A percentile compares a stretch with the other conserved stretches of the same genome.
Evolutionary conservation across 495 filamentous ascomycete species (phyloP).

Genomic region (Pyrenula massariospora): DNA sequence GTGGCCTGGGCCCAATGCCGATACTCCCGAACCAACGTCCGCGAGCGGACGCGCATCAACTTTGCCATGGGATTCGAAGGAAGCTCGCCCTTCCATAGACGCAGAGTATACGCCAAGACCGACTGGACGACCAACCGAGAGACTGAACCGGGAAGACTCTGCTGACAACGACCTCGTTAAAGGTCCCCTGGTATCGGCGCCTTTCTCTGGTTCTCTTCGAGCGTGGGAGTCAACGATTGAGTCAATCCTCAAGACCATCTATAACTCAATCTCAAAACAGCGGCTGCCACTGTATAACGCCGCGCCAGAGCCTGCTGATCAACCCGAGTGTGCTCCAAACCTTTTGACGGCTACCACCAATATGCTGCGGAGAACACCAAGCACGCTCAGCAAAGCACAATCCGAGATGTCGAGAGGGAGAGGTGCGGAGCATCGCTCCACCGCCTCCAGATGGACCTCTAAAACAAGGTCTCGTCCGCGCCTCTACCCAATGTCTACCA

Average conservation of each 20-base stretch:
- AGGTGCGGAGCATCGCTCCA: conserved; percentile 51
- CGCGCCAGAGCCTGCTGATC: conserved; percentile 25
- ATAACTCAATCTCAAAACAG: conserved; percentile 74
- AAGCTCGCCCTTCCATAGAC: conserved; percentile 8
- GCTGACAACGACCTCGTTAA: conserved; percentile 12
- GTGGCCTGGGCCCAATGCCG: conserved; percentile 13
- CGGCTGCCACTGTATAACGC: conserved; percentile 72
- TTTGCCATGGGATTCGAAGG: conserved; percentile 14
- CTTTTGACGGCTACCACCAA: conserved; percentile 31
- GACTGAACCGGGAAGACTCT: conserved; percentile 14
- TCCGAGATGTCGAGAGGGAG: conserved; percentile 63
- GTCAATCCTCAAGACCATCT: conserved; percentile 82
- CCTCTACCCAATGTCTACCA: conserved; percentile 63
- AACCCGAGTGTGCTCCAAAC: conserved; percentile 23
- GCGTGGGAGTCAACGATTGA: conserved; percentile 89
- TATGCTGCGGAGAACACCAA: conserved; percentile 74
- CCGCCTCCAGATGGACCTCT: conserved; percentile 61
- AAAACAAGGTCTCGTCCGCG: conserved; percentile 79
- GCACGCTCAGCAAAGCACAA: conserved; percentile 82
- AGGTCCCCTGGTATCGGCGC: conserved; percentile 63
- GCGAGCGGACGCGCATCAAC: conserved; percentile 6
- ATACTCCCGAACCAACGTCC: background rate
- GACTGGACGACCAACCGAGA: conserved; percentile 8
- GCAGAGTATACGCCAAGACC: conserved; percentile 8
- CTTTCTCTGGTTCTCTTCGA: conserved; percentile 63